Conservation (phyloP, 805 yeast genomes). For the Tetrapisispora fleetii region DNA sequence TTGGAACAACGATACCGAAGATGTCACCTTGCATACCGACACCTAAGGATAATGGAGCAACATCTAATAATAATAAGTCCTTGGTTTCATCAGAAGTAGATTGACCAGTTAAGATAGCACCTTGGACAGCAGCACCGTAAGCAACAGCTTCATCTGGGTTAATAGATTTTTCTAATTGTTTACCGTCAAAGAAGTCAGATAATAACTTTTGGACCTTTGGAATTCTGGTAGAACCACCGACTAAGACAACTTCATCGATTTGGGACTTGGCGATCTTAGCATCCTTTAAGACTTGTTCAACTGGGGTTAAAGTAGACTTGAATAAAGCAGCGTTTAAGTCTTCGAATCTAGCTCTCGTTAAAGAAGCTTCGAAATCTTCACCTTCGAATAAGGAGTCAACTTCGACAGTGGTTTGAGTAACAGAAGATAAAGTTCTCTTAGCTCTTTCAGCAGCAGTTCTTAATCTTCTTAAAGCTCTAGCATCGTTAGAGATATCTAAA, state of each 20-base stretch:
- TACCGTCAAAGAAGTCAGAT: conserved; percentile 43
- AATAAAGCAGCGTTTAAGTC: conserved; percentile 43
- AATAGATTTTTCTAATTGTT: conserved; percentile 91
- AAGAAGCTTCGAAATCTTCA: conserved; percentile 78
- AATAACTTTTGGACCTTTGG: conserved; percentile 59
- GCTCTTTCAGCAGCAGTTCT: conserved; percentile 1
- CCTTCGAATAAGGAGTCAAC: conserved; percentile 93
- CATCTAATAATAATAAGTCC: conserved; percentile 91
- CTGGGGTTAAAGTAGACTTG: conserved; percentile 91
- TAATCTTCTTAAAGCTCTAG: conserved; percentile 38
- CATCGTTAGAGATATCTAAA: conserved; percentile 78
- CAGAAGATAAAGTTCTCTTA: conserved; percentile 56
- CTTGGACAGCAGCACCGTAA: conserved; percentile 99
- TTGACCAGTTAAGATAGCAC: conserved; percentile 95
- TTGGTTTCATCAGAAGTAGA: conserved; percentile 83
- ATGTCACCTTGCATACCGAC: conserved; percentile 99
- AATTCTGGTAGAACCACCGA: conserved; percentile 98
- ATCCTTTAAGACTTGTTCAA: conserved; percentile 90
- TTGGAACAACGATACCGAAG: conserved; percentile 97
- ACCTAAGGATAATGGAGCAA: conserved; percentile 97
- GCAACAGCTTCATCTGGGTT: conserved; percentile 99
- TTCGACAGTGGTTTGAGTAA: conserved; percentile 92
- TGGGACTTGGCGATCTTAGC: conserved; percentile 73
- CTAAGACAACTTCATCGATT: conserved; percentile 90
- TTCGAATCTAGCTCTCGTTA: conserved; percentile 1